These are phyloP conservation scores for Salix brachista DNA, from an alignment of 345 rosid species.

Conservation along the genomic window DNA sequence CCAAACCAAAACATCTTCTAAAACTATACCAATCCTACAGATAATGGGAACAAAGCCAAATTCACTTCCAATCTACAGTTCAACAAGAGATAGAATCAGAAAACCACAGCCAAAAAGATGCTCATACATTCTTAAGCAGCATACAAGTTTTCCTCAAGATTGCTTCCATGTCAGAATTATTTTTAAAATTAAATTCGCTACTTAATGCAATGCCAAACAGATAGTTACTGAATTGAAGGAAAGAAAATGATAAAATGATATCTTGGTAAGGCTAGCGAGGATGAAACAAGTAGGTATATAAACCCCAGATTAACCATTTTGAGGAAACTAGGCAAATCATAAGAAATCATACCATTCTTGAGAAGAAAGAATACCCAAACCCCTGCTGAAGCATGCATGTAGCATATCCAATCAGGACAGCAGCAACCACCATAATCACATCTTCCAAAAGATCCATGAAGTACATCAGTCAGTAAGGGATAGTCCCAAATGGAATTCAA, in stretches of 20 bases:
- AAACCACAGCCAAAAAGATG: constrained; percentile 3
- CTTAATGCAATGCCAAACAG: not conserved
- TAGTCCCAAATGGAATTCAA: not conserved
- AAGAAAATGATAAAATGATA: not conserved
- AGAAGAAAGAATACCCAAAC: constrained; percentile 52
- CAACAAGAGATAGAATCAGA: not conserved
- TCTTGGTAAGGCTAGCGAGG: not conserved
- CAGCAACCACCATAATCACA: constrained; percentile 73
- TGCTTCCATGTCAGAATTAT: not conserved
- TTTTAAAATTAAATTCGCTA: not conserved
- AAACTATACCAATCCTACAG: not conserved
- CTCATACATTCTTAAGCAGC: not conserved
- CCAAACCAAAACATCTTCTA: not conserved
- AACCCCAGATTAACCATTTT: not conserved
- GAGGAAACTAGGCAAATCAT: not conserved
- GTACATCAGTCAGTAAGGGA: not conserved
- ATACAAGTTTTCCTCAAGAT: not conserved
- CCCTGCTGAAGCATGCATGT: constrained; percentile 82
- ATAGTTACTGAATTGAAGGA: not conserved
- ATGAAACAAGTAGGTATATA: not conserved
- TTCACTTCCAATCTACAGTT: not conserved
- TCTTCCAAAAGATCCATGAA: constrained; percentile 40
- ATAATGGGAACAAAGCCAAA: not conserved
- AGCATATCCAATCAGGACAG: constrained; percentile 66
- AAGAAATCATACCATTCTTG: constrained; percentile 43